Evolutionary conservation across 2,329 filamentous ascomycete genomes (phyloP).

Genomic region (Huntiella savannae): DNA sequence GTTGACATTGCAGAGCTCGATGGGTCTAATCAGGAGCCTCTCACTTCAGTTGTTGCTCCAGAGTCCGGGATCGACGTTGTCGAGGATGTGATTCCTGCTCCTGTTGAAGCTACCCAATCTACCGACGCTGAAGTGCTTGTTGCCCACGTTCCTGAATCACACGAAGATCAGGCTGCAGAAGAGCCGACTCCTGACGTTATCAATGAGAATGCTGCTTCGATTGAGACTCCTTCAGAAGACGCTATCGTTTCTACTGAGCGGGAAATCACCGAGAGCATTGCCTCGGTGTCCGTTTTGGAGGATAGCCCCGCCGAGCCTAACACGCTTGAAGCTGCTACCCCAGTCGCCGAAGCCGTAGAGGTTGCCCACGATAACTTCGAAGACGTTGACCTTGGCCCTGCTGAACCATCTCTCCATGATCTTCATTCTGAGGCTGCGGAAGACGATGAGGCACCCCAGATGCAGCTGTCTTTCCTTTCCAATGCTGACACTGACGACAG

Average conservation of each 20-base stretch:
- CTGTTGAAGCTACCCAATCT: too few species aligned
- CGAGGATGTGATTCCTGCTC: too few species aligned
- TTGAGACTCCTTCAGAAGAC: not conserved
- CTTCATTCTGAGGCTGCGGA: not conserved
- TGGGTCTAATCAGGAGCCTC: too few species aligned
- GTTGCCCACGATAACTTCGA: not conserved
- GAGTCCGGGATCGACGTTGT: too few species aligned
- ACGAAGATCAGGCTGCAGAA: too few species aligned
- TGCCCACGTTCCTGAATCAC: too few species aligned
- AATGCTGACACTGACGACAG: constrained; percentile 5
- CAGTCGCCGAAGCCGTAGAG: not conserved
- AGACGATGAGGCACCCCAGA: not conserved
- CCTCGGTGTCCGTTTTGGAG: not conserved
- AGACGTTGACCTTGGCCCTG: not conserved
- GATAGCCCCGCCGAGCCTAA: not conserved
- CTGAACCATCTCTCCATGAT: not conserved
- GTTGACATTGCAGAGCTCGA: not conserved
- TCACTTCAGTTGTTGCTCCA: too few species aligned
- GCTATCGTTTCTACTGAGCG: not conserved
- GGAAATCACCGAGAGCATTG: not conserved
- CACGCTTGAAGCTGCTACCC: not conserved
- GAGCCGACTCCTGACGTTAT: not conserved
- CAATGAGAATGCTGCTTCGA: not conserved
- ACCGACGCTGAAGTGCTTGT: too few species aligned
- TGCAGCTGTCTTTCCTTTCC: not conserved